Conservation (phyloP, 2,329 filamentous ascomycete genomes). For the Mycosphaerella sp. region DNA sequence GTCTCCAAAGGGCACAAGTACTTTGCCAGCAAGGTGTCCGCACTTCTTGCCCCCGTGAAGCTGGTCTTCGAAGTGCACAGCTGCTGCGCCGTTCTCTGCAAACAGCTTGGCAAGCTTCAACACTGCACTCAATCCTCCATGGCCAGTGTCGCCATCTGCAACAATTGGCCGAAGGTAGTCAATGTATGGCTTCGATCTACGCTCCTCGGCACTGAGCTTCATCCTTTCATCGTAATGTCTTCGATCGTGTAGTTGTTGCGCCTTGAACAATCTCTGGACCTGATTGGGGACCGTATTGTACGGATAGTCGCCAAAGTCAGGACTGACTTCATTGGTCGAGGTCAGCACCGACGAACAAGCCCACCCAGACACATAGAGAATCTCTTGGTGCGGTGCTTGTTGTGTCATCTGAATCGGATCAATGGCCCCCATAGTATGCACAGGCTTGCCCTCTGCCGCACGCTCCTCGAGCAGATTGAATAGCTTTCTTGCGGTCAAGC, state of each 20-base stretch:
- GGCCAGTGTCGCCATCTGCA: constrained; percentile 90
- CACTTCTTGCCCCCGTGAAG: constrained; percentile 98
- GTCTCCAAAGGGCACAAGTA: constrained; percentile 85
- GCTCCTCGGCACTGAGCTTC: constrained; percentile 67
- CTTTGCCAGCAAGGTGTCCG: constrained; percentile 92
- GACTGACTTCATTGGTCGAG: constrained; percentile 91
- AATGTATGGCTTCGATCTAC: constrained; percentile 69
- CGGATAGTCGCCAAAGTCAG: constrained; percentile 97
- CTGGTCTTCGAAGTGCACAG: constrained; percentile 97
- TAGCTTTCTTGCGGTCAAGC: constrained; percentile 88
- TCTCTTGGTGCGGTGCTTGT: constrained; percentile 91
- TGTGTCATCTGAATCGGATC: constrained; percentile 99
- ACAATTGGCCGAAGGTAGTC: constrained; percentile 95
- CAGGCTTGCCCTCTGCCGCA: constrained; percentile 70
- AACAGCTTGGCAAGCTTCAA: constrained; percentile 96
- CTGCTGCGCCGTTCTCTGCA: constrained; percentile 91
- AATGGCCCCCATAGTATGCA: constrained; percentile 97
- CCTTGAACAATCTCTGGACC: constrained; percentile 91
- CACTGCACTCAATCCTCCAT: constrained; percentile 86
- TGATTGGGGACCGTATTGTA: constrained; percentile 99
- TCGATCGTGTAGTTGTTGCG: constrained; percentile 92
- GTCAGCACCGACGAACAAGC: constrained; percentile 92
- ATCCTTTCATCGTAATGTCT: constrained; percentile 86
- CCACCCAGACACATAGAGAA: constrained; percentile 95
- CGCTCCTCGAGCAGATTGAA: constrained; percentile 82